These are phyloP conservation scores for Melampsora larici-populina DNA, from an alignment of 1,284 basidiomycete genomes.

Conservation along the genomic window DNA sequence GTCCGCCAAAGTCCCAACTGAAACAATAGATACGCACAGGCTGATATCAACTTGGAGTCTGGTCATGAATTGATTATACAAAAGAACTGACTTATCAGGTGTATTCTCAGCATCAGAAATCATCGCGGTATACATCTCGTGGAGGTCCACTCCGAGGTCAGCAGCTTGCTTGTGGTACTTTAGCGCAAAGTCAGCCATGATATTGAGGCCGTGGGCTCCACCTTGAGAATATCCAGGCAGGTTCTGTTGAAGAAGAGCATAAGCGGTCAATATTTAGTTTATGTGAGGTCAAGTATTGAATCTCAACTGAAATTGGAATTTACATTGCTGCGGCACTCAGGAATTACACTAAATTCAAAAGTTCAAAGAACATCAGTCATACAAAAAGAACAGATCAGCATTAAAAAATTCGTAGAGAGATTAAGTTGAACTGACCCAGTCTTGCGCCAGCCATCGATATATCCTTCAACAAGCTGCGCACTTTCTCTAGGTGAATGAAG, in stretches of 20 bases:
- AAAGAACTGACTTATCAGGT: neutral
- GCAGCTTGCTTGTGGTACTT: neutral
- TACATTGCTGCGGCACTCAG: neutral
- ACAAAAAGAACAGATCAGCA: neutral
- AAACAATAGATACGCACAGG: neutral
- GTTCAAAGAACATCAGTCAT: no score
- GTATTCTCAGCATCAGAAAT: neutral
- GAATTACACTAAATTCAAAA: neutral
- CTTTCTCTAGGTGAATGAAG: constrained; percentile 58
- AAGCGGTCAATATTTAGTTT: no score
- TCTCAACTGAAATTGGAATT: no score
- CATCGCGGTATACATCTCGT: neutral
- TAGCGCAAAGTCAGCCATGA: neutral
- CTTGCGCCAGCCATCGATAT: constrained; percentile 60
- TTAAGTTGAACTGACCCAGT: constrained; percentile 56
- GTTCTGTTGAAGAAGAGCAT: neutral
- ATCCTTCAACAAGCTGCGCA: constrained; percentile 58
- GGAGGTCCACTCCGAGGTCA: neutral
- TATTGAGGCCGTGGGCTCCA: neutral
- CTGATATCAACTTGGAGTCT: neutral
- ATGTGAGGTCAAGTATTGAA: no score
- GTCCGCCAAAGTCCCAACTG: neutral
- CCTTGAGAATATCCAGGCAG: neutral
- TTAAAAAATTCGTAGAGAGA: constrained; percentile 37
- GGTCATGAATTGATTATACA: neutral